Evolutionary conservation across 768 basidiomycete species (phyloP), one percentile per base, ranked within the genome.

Genomic region (Podaxis sp.): DNA sequence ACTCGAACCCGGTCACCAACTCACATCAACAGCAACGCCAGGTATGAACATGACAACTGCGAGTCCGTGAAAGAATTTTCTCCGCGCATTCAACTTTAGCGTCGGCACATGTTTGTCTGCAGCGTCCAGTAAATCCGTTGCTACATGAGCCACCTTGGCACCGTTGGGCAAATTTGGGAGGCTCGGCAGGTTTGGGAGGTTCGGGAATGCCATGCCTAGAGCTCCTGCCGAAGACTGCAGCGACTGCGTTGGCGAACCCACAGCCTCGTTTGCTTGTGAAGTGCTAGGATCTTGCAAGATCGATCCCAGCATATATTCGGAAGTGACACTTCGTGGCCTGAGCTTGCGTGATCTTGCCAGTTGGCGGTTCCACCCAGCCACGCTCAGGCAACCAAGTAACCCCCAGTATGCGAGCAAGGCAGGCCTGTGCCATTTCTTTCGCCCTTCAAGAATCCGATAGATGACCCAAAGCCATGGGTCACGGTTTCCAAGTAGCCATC

Each of bases 21-120:
- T 78, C 69, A 96, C 96, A 74, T 98, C 97, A 71, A 93, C 74
- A 0, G 88, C 92, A 63, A 98, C 86, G 0, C 97, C 97, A 6
- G 97, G 97, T 36, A 96, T 77, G 71, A 99, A 98, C 96, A 98
- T 97, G 29, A 93, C 81, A 51, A 98, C 95, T 2, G 96, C 94
- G 58, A 98, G 79, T 24, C 87, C 94, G 76, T 99, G 97, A 77
- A 99, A 99, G 75, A 91, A 98, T 75, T 99, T 99, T 55, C 97
- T 83, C 64, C 97, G 82, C 25, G 91, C 93, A 73, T 99, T 98
- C 66, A 98, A 77, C 52, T 90, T 86, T 59, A 98, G 77, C 57
- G 93, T 94, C 22, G 95, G 94, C 63, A 96, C 90, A 64, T 86
- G 88, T 74, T 94, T 94, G 74, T 95, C 91, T 1, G 94, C 92